Evolutionary conservation across 805 yeast genomes (phyloP).

Genomic region (Saccharomycopsis guyanensis): DNA sequence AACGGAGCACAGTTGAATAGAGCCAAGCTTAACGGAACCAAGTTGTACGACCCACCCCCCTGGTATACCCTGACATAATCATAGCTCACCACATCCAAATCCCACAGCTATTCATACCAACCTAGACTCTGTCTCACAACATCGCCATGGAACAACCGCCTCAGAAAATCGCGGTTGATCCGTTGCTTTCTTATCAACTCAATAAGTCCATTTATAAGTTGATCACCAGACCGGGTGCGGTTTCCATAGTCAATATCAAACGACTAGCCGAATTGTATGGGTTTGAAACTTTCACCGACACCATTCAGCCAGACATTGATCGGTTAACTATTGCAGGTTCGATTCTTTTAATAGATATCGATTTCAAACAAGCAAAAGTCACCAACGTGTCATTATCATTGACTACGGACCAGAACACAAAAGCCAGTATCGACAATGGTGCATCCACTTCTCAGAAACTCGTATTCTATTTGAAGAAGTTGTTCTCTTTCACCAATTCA

Average conservation of each 20-base stretch:
- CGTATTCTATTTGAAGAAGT: constrained; percentile 8
- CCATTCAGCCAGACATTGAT: constrained; percentile 19
- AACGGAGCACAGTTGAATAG: too few relatives aligned
- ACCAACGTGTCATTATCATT: constrained; percentile 27
- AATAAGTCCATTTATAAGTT: constrained; percentile 3
- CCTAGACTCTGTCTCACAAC: too few relatives aligned
- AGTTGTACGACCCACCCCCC: too few relatives aligned
- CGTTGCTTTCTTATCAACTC: constrained; percentile 12
- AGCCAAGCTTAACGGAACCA: too few relatives aligned
- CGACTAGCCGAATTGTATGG: constrained; percentile 18
- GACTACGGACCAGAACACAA: constrained; percentile 8
- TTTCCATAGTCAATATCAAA: constrained; percentile 13
- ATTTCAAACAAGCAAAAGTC: constrained; percentile 26
- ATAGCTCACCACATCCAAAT: too few relatives aligned
- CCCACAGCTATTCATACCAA: too few relatives aligned
- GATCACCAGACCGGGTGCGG: constrained; percentile 17
- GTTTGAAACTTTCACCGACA: constrained; percentile 18
- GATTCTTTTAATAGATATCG: constrained; percentile 32
- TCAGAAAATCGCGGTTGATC: constrained; percentile 6
- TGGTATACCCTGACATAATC: too few relatives aligned
- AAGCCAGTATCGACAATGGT: constrained; percentile 3
- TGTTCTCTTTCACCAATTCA: constrained; percentile 14
- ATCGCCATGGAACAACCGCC: too few relatives aligned
- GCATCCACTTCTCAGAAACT: neutral
- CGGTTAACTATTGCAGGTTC: constrained; percentile 31